Base-by-base conservation (phyloP, 1,139 yeast genomes). In the Suhomyces wounanorum region DNA sequence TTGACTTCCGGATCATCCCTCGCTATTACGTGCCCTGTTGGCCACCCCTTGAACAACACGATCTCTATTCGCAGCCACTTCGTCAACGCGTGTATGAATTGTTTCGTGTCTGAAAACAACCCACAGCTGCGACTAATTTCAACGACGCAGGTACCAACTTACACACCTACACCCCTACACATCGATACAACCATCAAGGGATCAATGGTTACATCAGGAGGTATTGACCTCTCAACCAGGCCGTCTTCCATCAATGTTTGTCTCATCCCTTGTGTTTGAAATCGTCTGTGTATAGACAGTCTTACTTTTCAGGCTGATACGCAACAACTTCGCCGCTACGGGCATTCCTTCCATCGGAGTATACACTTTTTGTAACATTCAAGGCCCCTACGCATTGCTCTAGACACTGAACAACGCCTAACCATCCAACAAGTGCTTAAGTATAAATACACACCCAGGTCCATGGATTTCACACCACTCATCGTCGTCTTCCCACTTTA, bases 401-500 rank as follows among this genome's bases (percentile, higher is more conserved):
- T 30, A 30, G 33, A 30, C 14, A 13, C 14, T 4, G 33, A 30
- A 30, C 33, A 28, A 30, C 33, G 11, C 33, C 8, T 30, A 30
- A 30, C 33, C 33, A 11, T 30, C 33, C 7, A 30, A 10, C 14
- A 30, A 6, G 3, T 30, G 10, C 30, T 23, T 26, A 26, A 17
- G 8, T 25, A 35, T 43, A 43, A 35, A 43, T 33, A 18, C 21
- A 31, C 23, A 2, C 11, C n/a, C 11, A 3, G 6, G 14, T 6
- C 45, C 31, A 21, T 25, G 26, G 13, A 6, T 36, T 35, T 33
- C 36, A 16, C 21, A 21, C 14, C 25, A 40, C 18, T 37, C 40
- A 25, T 28, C 48, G 40, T 8, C 44, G 42, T 43, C 16, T 44
- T 47, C 53, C 48, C 47, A 47, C 53, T 50, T 28, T 44, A 46